Percentiles rank a stretch among this genome's conserved stretches.
Conservation (phyloP, 129 eudicot genomes). For the Oenanthe sinensis region DNA sequence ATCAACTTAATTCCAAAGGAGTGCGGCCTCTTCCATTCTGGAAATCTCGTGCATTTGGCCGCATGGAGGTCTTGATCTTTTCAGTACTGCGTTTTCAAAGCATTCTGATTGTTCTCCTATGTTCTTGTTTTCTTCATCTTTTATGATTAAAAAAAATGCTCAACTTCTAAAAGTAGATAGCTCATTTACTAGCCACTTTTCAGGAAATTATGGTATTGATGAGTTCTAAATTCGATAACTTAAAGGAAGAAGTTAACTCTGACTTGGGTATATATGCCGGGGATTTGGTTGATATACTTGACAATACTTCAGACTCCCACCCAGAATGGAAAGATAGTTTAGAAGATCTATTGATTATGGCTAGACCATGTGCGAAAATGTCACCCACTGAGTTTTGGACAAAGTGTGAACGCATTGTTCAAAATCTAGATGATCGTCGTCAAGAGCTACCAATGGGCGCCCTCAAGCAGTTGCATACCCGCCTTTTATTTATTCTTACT, state of each 20-base stretch:
- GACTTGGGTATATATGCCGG: constrained; percentile 91
- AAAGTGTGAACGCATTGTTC: constrained; percentile 82
- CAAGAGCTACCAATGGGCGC: constrained; percentile 87
- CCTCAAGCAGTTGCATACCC: constrained; percentile 77
- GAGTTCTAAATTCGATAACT: constrained; percentile 63
- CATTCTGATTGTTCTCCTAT: background rate
- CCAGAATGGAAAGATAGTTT: constrained; percentile 62
- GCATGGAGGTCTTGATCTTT: constrained; percentile 53
- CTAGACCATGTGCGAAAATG: constrained; percentile 81
- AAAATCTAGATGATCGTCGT: constrained; percentile 76
- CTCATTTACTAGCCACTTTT: background rate
- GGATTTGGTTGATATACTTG: constrained; percentile 66
- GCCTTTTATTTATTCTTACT: constrained; percentile 84
- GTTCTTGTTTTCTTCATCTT: background rate
- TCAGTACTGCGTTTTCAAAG: background rate
- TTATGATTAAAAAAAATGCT: background rate
- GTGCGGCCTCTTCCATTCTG: constrained; percentile 81
- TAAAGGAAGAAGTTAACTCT: constrained; percentile 78
- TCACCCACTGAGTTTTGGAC: constrained; percentile 75
- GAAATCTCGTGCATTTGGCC: constrained; percentile 87
- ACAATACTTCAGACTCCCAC: constrained; percentile 47
- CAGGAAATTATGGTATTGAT: constrained; percentile 85
- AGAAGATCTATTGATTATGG: constrained; percentile 67
- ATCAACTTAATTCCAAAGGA: constrained; percentile 92
- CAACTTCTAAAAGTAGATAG: background rate